Evolutionary conservation across 305 asterid species (phyloP), one percentile per base, ranked within the genome.

Genomic region (Nicotiana rustica): DNA sequence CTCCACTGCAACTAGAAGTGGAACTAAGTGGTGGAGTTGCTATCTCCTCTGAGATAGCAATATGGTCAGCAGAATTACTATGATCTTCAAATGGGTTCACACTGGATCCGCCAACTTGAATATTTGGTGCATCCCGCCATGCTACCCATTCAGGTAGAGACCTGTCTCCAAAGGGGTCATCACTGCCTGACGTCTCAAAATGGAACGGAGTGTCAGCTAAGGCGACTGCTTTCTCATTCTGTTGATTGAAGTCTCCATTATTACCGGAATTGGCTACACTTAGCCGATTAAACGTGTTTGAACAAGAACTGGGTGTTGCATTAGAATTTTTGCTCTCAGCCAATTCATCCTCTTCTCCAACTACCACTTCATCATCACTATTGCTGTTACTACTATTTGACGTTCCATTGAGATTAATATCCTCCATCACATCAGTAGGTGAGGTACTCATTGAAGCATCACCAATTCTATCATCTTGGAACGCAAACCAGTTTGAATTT

Each of bases 401-500:
- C 49, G 86, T 73, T 81, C 92, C 92, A 31, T 89, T 91, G 86
- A 92, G 80, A 85, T 92, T 92, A 57, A 92, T 90, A 82, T 91
- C 92, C 10, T 93, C 96, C 89, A 91, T 89, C 44, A 83, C 78
- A 49, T 92, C 94, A 67, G 93, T 85, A 25, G 93, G 86, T 67
- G 96, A 88, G 87, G 90, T 82, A 79, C 82, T 90, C 81, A 83
- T 85, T 52, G 92, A 86, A 55, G 84, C 86, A 82, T 86, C 89
- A 62, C 87, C 94, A 75, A 44, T 82, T 86, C 88, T 86, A 66
- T 91, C 98, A 55, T 97, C 99, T 92, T 95, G 95, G 88, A 95
- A 97, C 3, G 98, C 95, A 87, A 97, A 97, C 99, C 99, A 97
- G 89, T 97, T 93, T 86, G 99, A 95, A 85, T 95, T 95, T 76